Conservation (phyloP, 768 basidiomycete species). For the Stropharia rugosoannulata region DNA sequence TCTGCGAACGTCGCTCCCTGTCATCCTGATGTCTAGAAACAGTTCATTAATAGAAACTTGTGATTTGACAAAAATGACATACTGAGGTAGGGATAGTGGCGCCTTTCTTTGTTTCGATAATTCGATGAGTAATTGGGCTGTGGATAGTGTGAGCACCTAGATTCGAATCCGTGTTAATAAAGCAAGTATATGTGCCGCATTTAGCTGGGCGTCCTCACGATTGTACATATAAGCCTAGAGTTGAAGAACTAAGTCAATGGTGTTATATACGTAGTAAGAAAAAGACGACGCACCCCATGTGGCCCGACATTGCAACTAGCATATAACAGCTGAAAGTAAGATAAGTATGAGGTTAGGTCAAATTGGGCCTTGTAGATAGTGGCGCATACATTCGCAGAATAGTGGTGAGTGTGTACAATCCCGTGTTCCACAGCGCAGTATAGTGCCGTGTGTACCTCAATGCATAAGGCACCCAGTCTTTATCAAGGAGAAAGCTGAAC, state of each 20-base stretch:
- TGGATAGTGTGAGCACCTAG: conserved; percentile 56
- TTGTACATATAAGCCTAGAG: conserved; percentile 46
- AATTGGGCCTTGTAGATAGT: background rate
- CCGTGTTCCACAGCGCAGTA: conserved; percentile 51
- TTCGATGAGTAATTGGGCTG: conserved; percentile 60
- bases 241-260: conserved; percentile 1
- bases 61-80: conserved; percentile 4
- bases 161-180: background rate
- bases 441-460: conserved; percentile 40
- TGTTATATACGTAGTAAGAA: background rate
- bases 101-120: conserved; percentile 21
- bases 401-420: conserved; percentile 56
- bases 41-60: background rate
- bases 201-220: conserved; percentile 33
- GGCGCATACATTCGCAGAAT: conserved; percentile 60
- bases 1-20: background rate
- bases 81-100: conserved; percentile 12
- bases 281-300: conserved; percentile 53
- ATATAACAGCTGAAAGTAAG: conserved; percentile 56
- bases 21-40: background rate
- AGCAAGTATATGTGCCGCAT: background rate
- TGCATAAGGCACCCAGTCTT: conserved; percentile 44
- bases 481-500: conserved; percentile 48
- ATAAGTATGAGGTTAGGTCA: too few relatives aligned
- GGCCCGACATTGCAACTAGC: conserved; percentile 72